Conservation (phyloP, 2,329 filamentous ascomycete genomes). For the Sclerotinia subarctica region DNA sequence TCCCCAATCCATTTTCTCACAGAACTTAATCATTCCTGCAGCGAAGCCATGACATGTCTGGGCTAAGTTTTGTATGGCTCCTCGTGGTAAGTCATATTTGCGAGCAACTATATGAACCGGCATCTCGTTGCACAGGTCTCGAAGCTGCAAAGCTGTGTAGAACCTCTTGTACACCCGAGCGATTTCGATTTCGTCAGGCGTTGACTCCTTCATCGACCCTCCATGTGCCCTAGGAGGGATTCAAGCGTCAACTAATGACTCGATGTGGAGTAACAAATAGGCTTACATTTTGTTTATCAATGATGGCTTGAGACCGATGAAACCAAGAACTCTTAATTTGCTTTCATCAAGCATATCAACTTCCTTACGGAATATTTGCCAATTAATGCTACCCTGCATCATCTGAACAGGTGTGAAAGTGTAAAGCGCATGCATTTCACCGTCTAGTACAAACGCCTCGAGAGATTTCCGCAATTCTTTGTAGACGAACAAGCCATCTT, state of each 20-base stretch:
- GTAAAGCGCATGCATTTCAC: conserved; percentile 77
- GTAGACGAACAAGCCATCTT: conserved; percentile 71
- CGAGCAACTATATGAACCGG: conserved; percentile 66
- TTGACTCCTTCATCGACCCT: conserved; percentile 60
- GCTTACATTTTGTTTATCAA: conserved; percentile 64
- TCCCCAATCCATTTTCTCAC: conserved; percentile 71
- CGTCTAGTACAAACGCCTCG: conserved; percentile 73
- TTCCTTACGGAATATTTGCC: conserved; percentile 69
- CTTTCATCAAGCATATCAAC: conserved; percentile 69
- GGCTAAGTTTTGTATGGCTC: conserved; percentile 67
- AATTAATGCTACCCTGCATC: conserved; percentile 57
- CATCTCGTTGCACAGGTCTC: conserved; percentile 73
- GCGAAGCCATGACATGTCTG: conserved; percentile 77
- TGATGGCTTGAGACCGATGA: conserved; percentile 66
- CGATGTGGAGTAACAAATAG: background rate
- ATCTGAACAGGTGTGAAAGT: conserved; percentile 71
- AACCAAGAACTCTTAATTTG: conserved; percentile 62
- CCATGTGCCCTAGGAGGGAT: conserved; percentile 58
- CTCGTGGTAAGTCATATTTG: conserved; percentile 68
- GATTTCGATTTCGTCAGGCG: conserved; percentile 55
- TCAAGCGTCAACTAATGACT: background rate
- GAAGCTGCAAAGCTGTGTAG: conserved; percentile 73
- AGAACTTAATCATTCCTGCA: conserved; percentile 76
- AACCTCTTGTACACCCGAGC: conserved; percentile 67
- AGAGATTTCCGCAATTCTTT: conserved; percentile 65